phyloP scores from a whole-genome alignment of 2,329 filamentous ascomycete species.

The Rhynchosporium agropyri region DNA sequence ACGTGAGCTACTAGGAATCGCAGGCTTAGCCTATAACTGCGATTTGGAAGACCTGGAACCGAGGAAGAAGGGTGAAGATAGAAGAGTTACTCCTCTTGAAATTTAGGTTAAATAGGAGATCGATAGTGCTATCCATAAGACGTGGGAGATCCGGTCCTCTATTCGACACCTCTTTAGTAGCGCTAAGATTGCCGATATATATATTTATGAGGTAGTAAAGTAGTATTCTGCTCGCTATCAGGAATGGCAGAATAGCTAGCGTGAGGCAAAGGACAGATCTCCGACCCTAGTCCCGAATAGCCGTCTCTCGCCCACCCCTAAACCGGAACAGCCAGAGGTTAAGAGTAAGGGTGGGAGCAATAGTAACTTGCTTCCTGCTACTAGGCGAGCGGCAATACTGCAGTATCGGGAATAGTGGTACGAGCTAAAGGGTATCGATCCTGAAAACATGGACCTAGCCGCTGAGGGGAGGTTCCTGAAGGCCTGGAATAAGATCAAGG shows the following conservation, averaged over 20 bases:
- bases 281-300: not conserved
- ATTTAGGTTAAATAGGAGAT: constrained; percentile 6
- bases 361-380: not conserved
- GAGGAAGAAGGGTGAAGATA: constrained; percentile 1
- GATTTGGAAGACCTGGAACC: not conserved
- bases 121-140: not conserved
- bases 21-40: constrained; percentile 7
- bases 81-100: constrained; percentile 7
- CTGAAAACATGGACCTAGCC: not conserved
- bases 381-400: not conserved
- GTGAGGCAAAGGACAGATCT: constrained; percentile 2
- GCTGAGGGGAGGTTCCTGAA: not conserved
- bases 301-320: not conserved
- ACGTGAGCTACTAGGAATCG: not conserved
- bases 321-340: not conserved
- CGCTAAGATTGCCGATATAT: not conserved
- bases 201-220: constrained; percentile 7
- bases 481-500: constrained; percentile 6
- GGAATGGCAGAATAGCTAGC: constrained; percentile 1
- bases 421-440: not conserved
- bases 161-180: constrained; percentile 6
- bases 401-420: not conserved
- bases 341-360: not conserved
- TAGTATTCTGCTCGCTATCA: not conserved
- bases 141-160: not conserved